phyloP scores from a whole-genome alignment of 202 grass and related monocot genomes.

The Carex sylvatica region DNA sequence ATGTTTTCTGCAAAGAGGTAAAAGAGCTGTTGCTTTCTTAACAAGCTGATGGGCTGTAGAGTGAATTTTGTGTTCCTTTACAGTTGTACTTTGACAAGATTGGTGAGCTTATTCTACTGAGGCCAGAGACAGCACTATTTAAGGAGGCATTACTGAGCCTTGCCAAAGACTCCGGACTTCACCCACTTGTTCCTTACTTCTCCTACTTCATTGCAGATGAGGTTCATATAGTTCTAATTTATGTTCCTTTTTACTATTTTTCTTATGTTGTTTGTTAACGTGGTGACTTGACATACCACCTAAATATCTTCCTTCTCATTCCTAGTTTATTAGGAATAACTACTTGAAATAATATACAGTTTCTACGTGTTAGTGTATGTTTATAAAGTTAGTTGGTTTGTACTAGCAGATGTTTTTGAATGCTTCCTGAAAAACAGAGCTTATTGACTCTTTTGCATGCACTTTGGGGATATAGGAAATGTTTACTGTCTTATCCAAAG shows the following conservation, averaged over 20 bases:
- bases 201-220: slow-evolving; percentile 92
- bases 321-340: not conserved
- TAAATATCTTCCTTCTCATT: not conserved
- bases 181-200: slow-evolving; percentile 92
- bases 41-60: not conserved
- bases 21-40: not conserved
- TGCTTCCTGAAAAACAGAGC: not conserved
- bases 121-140: slow-evolving; percentile 58
- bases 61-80: slow-evolving; percentile 23
- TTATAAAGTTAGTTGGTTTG: not conserved
- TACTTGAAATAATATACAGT: not conserved
- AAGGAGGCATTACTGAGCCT: slow-evolving; percentile 95
- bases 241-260: not conserved
- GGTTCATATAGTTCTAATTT: slow-evolving; percentile 32
- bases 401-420: not conserved
- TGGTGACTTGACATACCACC: not conserved
- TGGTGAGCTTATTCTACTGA: slow-evolving; percentile 78
- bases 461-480: not conserved
- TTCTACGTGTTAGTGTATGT: not conserved
- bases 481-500: not conserved
- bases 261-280: not conserved
- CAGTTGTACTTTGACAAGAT: slow-evolving; percentile 99
- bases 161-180: slow-evolving; percentile 85
- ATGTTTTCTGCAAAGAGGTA: not conserved
- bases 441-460: slow-evolving; percentile 6